These are phyloP conservation scores for Pichia sporocuriosa DNA, from an alignment of 805 yeast species.

Conservation along the genomic window DNA sequence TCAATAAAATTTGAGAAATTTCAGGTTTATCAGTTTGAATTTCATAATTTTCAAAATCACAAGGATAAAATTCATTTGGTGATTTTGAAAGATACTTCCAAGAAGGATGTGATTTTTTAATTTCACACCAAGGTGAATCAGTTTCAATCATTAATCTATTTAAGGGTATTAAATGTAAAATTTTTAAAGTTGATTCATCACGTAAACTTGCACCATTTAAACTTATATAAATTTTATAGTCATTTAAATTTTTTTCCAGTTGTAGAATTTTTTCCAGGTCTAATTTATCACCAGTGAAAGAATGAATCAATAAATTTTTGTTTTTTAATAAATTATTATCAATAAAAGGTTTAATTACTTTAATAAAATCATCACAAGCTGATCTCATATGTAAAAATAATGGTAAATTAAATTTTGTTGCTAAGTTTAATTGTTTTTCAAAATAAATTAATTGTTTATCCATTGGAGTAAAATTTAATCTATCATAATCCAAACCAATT, in stretches of 20 bases:
- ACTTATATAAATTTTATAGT: conserved; percentile 55
- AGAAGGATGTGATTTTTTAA: conserved; percentile 75
- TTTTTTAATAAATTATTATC: conserved; percentile 32
- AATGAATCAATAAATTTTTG: conserved; percentile 79
- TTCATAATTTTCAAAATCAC: conserved; percentile 17
- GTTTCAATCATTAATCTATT: conserved; percentile 77
- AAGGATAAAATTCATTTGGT: conserved; percentile 54
- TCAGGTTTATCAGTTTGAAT: conserved; percentile 5
- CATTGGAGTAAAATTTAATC: conserved; percentile 68
- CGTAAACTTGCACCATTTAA: conserved; percentile 91
- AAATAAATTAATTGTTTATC: conserved; percentile 66
- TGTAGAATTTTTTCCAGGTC: conserved; percentile 55
- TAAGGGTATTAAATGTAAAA: conserved; percentile 61
- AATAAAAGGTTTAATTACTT: conserved; percentile 56
- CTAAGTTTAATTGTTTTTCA: conserved; percentile 62
- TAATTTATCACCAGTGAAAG: conserved; percentile 76
- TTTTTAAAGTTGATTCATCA: conserved; percentile 64
- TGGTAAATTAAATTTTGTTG: conserved; percentile 57
- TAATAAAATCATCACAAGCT: conserved; percentile 72
- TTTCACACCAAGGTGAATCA: conserved; percentile 98
- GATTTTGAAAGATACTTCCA: conserved; percentile 47
- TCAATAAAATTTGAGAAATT: neutral
- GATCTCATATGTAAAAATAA: conserved; percentile 86
- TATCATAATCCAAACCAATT: conserved; percentile 90
- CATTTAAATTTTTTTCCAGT: conserved; percentile 29